Evolutionary conservation across 1,284 basidiomycete genomes (phyloP), one percentile per base, ranked within the genome.

Genomic region (Cryptococcus jaspeensis): DNA sequence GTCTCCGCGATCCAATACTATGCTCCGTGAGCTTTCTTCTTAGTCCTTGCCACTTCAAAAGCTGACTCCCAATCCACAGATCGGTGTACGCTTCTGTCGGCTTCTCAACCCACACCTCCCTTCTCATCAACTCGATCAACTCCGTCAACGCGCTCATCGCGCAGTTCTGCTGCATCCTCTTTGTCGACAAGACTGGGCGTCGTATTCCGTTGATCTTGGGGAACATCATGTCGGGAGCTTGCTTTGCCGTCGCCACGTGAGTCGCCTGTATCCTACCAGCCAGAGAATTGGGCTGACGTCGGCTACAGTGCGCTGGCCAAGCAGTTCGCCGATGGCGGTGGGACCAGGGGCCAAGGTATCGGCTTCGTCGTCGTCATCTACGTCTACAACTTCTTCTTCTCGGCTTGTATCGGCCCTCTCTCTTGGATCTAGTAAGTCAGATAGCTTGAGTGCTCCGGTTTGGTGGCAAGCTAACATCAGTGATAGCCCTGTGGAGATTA

Each of bases 91-190:
- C 54, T 2, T 59, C 63, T 15, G 67, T 85, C 78, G 78, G 81
- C 70, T 69, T 81, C 80, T 56, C 59, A 2, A 43, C 80, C 75
- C 56, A 66, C 36, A 47, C 81, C 50, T 69, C 85, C 46, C 80
- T 86, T 20, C 77, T 85, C 25, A 82, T 86, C 70, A 84, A 85
- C 70, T 82, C 80, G 7, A 83, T 85, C 70, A 85, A 85, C 75
- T 83, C 81, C 46, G 76, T 85, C 55, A 82, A 85, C 55, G 84
- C 83, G 4, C 77, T 86, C 37, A 77, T 84, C 48, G 84, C 83
- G 7, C 82, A 85, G 62, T 80, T 77, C 1, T 78, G 80, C 43
- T 85, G 84, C 65, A 64, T 85, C 25, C 67, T 84, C 44, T 84
- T 82, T 78, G 79, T 86, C 45, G 85, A 86, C 67, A 78, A 77